phyloP scores from a whole-genome alignment of 768 basidiomycete species.

The Auricularia cornea region DNA sequence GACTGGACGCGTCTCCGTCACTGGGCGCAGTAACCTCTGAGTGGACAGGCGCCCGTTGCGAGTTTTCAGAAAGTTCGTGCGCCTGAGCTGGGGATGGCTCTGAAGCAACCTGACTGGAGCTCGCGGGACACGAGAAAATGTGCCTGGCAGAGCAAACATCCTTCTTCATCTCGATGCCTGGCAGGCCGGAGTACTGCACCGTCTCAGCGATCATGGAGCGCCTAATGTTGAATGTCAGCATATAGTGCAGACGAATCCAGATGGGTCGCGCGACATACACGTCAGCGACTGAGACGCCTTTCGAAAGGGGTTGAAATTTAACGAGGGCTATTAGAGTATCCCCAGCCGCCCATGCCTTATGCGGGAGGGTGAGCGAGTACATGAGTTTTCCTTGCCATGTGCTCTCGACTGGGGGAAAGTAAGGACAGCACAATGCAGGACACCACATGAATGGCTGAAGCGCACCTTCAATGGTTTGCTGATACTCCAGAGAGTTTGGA shows the following conservation, averaged over 20 bases:
- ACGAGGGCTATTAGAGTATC: conserved; percentile 73
- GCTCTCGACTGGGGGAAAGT: conserved; percentile 53
- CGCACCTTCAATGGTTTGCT: conserved; percentile 74
- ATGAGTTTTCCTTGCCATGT: conserved; percentile 97
- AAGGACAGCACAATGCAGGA: not conserved
- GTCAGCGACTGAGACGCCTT: conserved; percentile 60
- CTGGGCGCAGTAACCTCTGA: no score
- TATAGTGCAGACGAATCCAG: no score
- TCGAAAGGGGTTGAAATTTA: conserved; percentile 80
- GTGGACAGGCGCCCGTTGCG: no score
- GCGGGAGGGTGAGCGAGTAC: conserved; percentile 89
- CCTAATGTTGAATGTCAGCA: no score
- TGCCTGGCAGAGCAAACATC: conserved; percentile 30
- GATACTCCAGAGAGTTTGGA: conserved; percentile 84
- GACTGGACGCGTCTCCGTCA: no score
- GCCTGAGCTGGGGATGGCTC: not conserved
- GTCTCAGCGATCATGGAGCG: not conserved
- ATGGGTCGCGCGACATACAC: no score
- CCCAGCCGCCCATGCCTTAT: conserved; percentile 92
- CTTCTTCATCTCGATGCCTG: conserved; percentile 24
- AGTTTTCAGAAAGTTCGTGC: no score
- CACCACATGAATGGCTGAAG: not conserved
- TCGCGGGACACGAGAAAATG: not conserved
- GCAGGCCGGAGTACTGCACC: not conserved
- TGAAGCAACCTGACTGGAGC: not conserved